A percentile compares a stretch with the other conserved stretches of the same genome.
phyloP scores from a whole-genome alignment of 1,284 basidiomycete species.

The Trametes pubescens region DNA sequence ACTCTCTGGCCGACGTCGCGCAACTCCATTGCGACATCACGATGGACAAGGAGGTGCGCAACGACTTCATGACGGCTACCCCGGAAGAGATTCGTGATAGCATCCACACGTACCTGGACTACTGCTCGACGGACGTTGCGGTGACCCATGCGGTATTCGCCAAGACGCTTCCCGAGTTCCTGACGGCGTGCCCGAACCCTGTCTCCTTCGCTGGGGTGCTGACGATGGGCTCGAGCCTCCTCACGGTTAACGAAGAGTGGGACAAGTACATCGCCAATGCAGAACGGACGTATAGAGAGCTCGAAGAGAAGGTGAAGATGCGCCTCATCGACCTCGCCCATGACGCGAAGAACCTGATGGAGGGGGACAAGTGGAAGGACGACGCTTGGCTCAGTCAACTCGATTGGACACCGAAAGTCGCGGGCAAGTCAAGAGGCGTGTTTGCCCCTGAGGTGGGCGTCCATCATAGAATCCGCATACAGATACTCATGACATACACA shows the following conservation, averaged over 20 bases:
- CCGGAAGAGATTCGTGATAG: constrained; percentile 73
- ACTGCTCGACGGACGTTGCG: constrained; percentile 88
- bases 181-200: constrained; percentile 89
- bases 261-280: constrained; percentile 82
- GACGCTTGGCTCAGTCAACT: constrained; percentile 93
- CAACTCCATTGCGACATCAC: constrained; percentile 87
- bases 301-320: constrained; percentile 79
- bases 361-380: constrained; percentile 64
- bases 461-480: constrained; percentile 15
- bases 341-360: constrained; percentile 59
- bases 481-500: background rate
- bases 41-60: constrained; percentile 83
- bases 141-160: constrained; percentile 88
- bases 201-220: constrained; percentile 93
- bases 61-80: constrained; percentile 77
- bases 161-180: constrained; percentile 87
- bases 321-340: constrained; percentile 77
- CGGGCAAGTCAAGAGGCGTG: constrained; percentile 75
- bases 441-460: constrained; percentile 34
- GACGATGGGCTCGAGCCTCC: constrained; percentile 91
- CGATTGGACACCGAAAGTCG: constrained; percentile 93
- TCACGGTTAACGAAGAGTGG: constrained; percentile 94
- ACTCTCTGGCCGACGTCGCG: constrained; percentile 93
- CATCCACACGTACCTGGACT: constrained; percentile 83
- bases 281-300: constrained; percentile 79